A percentile compares a stretch with the other conserved stretches of the same genome.
Evolutionary conservation across 306 rosid species (phyloP).

Genomic region (Trifolium pratense): DNA sequence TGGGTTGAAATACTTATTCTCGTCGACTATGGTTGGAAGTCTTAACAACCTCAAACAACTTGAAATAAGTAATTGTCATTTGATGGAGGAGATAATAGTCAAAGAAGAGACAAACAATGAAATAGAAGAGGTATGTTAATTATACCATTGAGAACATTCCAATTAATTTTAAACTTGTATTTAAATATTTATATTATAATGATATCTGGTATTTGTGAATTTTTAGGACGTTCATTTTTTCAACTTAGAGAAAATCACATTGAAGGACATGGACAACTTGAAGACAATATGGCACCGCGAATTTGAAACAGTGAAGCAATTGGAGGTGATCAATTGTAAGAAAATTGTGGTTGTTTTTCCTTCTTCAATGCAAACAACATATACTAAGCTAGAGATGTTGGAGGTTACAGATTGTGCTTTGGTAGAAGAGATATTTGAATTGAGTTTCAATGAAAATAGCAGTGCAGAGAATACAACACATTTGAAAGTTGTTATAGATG

Average conservation of each 20-base stretch:
- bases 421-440: too few species aligned
- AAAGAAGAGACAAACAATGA: background rate
- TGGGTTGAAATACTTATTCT: background rate
- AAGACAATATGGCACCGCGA: slow-evolving; percentile 5
- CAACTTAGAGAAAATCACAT: slow-evolving; percentile 5
- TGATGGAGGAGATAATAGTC: slow-evolving; percentile 1
- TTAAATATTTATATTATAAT: too few species aligned
- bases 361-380: background rate
- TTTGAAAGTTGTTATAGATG: too few species aligned
- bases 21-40: background rate
- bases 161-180: too few species aligned
- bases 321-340: background rate
- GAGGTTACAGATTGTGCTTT: too few species aligned
- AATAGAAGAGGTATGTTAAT: background rate
- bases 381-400: background rate
- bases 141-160: background rate
- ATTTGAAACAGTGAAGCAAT: background rate
- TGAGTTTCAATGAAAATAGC: too few species aligned
- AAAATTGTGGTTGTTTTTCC: slow-evolving; percentile 6
- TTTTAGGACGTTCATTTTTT: background rate
- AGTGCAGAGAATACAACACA: too few species aligned
- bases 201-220: too few species aligned
- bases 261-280: slow-evolving; percentile 11
- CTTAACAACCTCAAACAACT: slow-evolving; percentile 4
- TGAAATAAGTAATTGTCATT: slow-evolving; percentile 1